Evolutionary conservation across 768 basidiomycete species (phyloP).

Genomic region (Hypholoma fasciculare): DNA sequence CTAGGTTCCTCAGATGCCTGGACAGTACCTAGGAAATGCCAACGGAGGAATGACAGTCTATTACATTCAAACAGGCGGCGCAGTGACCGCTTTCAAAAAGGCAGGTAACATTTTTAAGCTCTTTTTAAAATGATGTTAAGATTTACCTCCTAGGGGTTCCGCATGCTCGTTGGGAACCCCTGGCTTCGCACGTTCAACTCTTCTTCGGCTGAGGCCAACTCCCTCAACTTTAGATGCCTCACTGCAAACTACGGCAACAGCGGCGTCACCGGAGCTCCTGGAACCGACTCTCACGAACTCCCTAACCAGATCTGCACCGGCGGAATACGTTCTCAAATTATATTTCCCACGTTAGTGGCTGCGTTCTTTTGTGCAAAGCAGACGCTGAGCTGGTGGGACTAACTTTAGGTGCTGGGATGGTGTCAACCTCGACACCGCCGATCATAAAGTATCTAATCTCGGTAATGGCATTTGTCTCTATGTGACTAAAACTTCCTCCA

Average conservation of each 20-base stretch:
- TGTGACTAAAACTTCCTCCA: background rate
- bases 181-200: slow-evolving; percentile 13
- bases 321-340: slow-evolving; percentile 21
- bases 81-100: slow-evolving; percentile 19
- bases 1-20: slow-evolving; percentile 21
- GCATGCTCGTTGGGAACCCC: slow-evolving; percentile 22
- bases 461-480: background rate
- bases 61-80: slow-evolving; percentile 16
- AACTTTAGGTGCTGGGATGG: slow-evolving; percentile 21
- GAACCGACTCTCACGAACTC: slow-evolving; percentile 16
- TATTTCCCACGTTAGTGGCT: slow-evolving; percentile 16
- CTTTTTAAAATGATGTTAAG: background rate
- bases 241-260: slow-evolving; percentile 14
- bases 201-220: slow-evolving; percentile 10
- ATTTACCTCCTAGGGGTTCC: slow-evolving; percentile 17
- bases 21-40: slow-evolving; percentile 18
- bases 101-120: background rate
- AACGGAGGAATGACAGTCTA: slow-evolving; percentile 23
- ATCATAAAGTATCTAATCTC: slow-evolving; percentile 13
- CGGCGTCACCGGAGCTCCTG: slow-evolving; percentile 15
- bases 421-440: slow-evolving; percentile 17
- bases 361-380: background rate
- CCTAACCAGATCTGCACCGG: slow-evolving; percentile 15
- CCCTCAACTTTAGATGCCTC: slow-evolving; percentile 21
- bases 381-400: background rate